Percentiles rank a stretch among this genome's conserved stretches.
These are phyloP conservation scores for Middelhovenomyces tepae DNA, from an alignment of 805 yeast species.

Conservation along the genomic window DNA sequence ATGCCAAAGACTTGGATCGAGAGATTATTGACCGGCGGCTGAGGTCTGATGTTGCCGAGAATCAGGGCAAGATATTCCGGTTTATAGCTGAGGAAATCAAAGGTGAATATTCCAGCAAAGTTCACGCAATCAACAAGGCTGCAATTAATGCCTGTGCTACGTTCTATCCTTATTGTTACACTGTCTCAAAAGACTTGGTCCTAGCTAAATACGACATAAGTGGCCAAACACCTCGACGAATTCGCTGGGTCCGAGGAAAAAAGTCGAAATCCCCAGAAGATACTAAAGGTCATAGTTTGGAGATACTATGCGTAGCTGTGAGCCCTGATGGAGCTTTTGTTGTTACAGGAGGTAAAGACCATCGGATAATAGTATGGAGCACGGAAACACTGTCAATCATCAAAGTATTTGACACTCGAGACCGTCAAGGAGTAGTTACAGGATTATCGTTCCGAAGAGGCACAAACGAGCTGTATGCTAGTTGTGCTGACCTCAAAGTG, in stretches of 20 bases:
- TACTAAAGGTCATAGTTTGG: slow-evolving; percentile 61
- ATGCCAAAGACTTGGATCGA: slow-evolving; percentile 84
- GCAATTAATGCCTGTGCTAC: slow-evolving; percentile 36
- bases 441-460: slow-evolving; percentile 70
- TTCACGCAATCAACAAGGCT: slow-evolving; percentile 6
- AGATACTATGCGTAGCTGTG: slow-evolving; percentile 69
- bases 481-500: slow-evolving; percentile 86
- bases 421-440: slow-evolving; percentile 61
- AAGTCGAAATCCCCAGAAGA: slow-evolving; percentile 15
- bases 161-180: slow-evolving; percentile 55
- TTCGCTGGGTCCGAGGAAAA: slow-evolving; percentile 53
- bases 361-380: slow-evolving; percentile 77
- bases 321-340: slow-evolving; percentile 81
- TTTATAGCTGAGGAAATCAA: slow-evolving; percentile 41
- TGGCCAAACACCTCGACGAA: slow-evolving; percentile 47
- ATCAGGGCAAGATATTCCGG: slow-evolving; percentile 73
- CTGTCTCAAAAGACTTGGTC: slow-evolving; percentile 74
- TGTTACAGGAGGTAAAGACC: slow-evolving; percentile 86
- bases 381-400: slow-evolving; percentile 66
- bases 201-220: slow-evolving; percentile 73
- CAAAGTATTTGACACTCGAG: slow-evolving; percentile 67
- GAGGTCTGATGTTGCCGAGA: slow-evolving; percentile 82
- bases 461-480: slow-evolving; percentile 79
- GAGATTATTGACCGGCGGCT: slow-evolving; percentile 77
- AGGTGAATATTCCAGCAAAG: slow-evolving; percentile 6